A percentile compares a stretch with the other conserved stretches of the same genome.
These are phyloP conservation scores for Rhodotorula graminis DNA, from an alignment of 768 basidiomycete species.

Conservation along the genomic window DNA sequence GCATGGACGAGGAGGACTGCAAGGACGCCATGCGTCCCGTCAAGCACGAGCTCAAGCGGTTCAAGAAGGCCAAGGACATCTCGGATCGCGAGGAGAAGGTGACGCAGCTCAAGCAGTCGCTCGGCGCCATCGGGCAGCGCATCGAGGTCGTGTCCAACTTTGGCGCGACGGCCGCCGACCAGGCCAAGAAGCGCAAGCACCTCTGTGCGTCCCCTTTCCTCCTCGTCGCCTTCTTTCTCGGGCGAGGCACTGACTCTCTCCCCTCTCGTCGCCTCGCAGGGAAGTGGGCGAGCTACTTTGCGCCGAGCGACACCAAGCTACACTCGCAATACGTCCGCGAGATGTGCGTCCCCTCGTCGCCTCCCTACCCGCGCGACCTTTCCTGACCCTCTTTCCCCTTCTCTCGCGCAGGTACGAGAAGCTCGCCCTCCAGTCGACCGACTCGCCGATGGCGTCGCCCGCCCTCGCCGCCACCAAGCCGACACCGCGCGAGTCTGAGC, in stretches of 20 bases:
- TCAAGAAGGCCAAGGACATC: constrained; percentile 87
- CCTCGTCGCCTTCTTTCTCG: not conserved
- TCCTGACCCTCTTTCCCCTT: not conserved
- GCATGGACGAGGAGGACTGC: constrained; percentile 47
- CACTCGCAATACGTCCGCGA: constrained; percentile 15
- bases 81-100: constrained; percentile 95
- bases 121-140: constrained; percentile 84
- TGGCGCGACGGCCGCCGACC: constrained; percentile 5
- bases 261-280: constrained; percentile 3
- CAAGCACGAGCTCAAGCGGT: constrained; percentile 93
- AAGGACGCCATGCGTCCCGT: constrained; percentile 95
- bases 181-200: constrained; percentile 38
- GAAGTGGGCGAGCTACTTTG: constrained; percentile 38
- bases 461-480: not conserved
- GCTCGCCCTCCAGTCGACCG: not conserved
- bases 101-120: constrained; percentile 86
- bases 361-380: not conserved
- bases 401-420: constrained; percentile 6
- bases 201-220: constrained; percentile 30
- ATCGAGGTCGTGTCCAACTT: constrained; percentile 64
- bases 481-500: not conserved
- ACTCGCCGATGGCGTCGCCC: constrained; percentile 13
- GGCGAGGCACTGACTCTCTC: too few species aligned
- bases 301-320: constrained; percentile 13
- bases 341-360: constrained; percentile 7